A percentile compares a stretch with the other conserved stretches of the same genome.
These are phyloP conservation scores for Nigrospora sphaerica DNA, from an alignment of 2,329 filamentous ascomycete species.

Conservation along the genomic window DNA sequence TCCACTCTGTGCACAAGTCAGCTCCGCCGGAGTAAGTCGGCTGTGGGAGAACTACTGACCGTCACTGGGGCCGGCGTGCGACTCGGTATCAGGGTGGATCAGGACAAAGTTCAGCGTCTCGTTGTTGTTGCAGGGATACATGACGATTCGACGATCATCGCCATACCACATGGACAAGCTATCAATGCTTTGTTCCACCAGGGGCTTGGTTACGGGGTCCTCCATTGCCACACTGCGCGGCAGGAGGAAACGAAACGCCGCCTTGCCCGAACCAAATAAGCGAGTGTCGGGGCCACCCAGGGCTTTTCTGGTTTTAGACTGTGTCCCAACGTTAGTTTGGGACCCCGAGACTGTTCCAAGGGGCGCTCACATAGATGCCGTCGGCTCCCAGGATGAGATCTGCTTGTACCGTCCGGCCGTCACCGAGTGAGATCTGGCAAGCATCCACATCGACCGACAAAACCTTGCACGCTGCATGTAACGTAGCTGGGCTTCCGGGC, in stretches of 20 bases:
- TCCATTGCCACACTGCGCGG: slow-evolving; percentile 22
- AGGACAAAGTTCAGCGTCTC: slow-evolving; percentile 40
- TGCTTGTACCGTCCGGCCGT: slow-evolving; percentile 10
- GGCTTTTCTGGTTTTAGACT: slow-evolving; percentile 28
- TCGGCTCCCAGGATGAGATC: slow-evolving; percentile 16
- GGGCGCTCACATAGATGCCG: slow-evolving; percentile 13
- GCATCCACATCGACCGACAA: slow-evolving; percentile 10
- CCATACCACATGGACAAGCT: slow-evolving; percentile 32
- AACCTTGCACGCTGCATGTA: slow-evolving; percentile 23
- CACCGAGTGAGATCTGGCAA: slow-evolving; percentile 11
- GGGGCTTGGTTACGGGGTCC: slow-evolving; percentile 24
- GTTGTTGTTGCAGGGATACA: slow-evolving; percentile 40
- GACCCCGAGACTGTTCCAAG: slow-evolving; percentile 6
- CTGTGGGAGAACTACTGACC: slow-evolving; percentile 14
- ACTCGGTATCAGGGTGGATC: slow-evolving; percentile 41
- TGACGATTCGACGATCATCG: slow-evolving; percentile 33
- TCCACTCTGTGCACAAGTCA: slow-evolving; percentile 27
- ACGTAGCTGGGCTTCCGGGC: slow-evolving; percentile 22
- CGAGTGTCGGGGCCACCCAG: slow-evolving; percentile 27
- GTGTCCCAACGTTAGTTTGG: background rate
- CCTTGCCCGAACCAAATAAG: slow-evolving; percentile 42
- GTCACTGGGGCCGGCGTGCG: slow-evolving; percentile 20
- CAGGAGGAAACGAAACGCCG: slow-evolving; percentile 50
- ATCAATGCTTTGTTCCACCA: slow-evolving; percentile 18
- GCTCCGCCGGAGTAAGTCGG: background rate